Conservation (phyloP, 441 rosid species). For the Manihot esculenta region DNA sequence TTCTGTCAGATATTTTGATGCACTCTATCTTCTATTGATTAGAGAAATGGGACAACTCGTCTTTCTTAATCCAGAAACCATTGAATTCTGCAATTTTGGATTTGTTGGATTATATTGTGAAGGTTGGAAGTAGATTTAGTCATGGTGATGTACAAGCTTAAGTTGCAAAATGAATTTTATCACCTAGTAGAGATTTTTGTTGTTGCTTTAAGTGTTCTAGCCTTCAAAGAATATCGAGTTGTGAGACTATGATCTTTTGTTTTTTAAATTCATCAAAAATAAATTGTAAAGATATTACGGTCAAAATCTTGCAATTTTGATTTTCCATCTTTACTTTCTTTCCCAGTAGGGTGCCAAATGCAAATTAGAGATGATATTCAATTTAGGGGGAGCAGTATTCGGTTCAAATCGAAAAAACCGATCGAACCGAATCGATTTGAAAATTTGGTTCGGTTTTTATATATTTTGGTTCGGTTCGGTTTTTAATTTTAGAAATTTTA, state of each 20-base stretch:
- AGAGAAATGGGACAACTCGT: not conserved
- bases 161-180: not conserved
- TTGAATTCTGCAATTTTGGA: not conserved
- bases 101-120: not conserved
- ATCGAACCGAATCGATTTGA: too few relatives aligned
- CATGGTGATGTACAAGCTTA: not conserved
- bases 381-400: too few relatives aligned
- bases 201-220: not conserved
- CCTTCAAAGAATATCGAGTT: not conserved
- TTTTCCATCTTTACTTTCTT: not conserved
- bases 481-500: too few relatives aligned
- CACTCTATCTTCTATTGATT: not conserved
- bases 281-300: not conserved
- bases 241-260: not conserved
- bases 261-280: not conserved
- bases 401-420: too few relatives aligned
- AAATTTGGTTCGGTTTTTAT: too few relatives aligned
- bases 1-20: not conserved
- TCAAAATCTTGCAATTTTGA: not conserved
- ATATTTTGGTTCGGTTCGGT: too few relatives aligned
- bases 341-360: not conserved
- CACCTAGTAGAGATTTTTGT: not conserved
- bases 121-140: constrained; percentile 2
- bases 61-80: not conserved
- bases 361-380: not conserved